phyloP scores from a whole-genome alignment of 495 filamentous ascomycete species.

The Immersiella caudata region DNA sequence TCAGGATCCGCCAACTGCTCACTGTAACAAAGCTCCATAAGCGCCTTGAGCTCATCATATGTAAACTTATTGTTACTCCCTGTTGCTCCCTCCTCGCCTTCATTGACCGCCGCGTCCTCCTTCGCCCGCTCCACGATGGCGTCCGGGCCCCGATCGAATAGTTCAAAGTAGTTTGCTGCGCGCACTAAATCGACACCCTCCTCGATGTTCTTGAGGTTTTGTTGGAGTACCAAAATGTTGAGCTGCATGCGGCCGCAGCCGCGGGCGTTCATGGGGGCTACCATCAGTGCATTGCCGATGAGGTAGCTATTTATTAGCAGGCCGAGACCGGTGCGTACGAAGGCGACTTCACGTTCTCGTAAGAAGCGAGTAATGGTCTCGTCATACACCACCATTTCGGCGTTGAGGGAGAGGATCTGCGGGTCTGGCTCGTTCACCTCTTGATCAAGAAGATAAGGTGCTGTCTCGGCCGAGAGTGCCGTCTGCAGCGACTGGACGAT shows the following conservation, averaged over 20 bases:
- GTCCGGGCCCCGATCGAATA: conserved; percentile 79
- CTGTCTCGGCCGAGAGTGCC: conserved; percentile 56
- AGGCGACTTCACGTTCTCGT: conserved; percentile 63
- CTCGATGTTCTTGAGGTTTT: conserved; percentile 92
- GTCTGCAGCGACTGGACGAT: conserved; percentile 69
- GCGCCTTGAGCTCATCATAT: conserved; percentile 80
- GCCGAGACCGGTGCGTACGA: conserved; percentile 72
- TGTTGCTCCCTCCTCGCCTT: conserved; percentile 36
- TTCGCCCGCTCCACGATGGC: conserved; percentile 66
- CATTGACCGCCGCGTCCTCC: conserved; percentile 48
- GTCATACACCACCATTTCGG: conserved; percentile 79
- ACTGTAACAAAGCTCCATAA: conserved; percentile 85
- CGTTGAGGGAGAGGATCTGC: conserved; percentile 74
- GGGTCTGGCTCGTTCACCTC: conserved; percentile 78
- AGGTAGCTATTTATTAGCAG: conserved; percentile 49
- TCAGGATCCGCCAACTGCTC: conserved; percentile 72
- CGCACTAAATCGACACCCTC: conserved; percentile 67
- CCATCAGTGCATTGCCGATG: conserved; percentile 45
- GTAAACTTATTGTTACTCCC: conserved; percentile 53
- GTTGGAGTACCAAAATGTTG: conserved; percentile 91
- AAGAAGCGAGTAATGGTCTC: conserved; percentile 75
- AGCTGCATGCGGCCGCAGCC: conserved; percentile 83
- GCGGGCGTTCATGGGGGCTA: conserved; percentile 54
- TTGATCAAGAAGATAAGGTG: conserved; percentile 72
- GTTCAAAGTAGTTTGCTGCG: conserved; percentile 74